Evolutionary conservation across 75 land plant species (phyloP), one percentile per base, ranked within the genome.

Genomic region (Selaginella moellendorffii): DNA sequence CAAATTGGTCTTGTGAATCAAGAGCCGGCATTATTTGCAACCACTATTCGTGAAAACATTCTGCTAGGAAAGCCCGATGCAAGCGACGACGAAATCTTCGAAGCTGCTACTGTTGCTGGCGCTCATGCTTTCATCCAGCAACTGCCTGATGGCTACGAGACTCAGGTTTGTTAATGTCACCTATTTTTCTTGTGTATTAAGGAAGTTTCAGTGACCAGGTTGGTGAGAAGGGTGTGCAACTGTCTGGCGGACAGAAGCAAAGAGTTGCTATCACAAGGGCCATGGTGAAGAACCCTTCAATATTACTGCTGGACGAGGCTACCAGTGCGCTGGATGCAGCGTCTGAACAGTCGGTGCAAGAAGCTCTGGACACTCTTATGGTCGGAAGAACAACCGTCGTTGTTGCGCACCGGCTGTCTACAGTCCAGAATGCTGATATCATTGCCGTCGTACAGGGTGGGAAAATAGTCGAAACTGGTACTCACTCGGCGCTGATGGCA

Each of bases 311-410:
- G 14, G 46, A 36, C 46, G 46, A 36, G 46, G 46, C 46, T 18
- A 85, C 89, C 24, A 85, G 89, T 64, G 89, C 85, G 26, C 29
- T 85, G 65, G 89, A 85, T 53, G 51, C 83, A 18, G 83, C 67
- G 24, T 82, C 89, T 0, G 89, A 85, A 69, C 70, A 72, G 21
- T 30, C 74, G 25, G 81, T 85, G 62, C 89, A 85, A 68, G 75
- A 76, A 23, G 89, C 85, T 10, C 74, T 85, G 5, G 77, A 85
- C 52, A 69, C 28, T 1, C 63, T 80, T 24, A 85, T 85, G 89
- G 63, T 70, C 19, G 78, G 83, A 0, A 74, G 85, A 1, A 82
- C 89, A 2, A 82, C 77, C 10, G 62, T 85, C 46, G 28, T 85
- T 17, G 79, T 85, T 8, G 89, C 89, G 28, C 89, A 85, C 52